Conservation (phyloP, 2,329 filamentous ascomycete genomes). For the Aspergillus uvarum region DNA sequence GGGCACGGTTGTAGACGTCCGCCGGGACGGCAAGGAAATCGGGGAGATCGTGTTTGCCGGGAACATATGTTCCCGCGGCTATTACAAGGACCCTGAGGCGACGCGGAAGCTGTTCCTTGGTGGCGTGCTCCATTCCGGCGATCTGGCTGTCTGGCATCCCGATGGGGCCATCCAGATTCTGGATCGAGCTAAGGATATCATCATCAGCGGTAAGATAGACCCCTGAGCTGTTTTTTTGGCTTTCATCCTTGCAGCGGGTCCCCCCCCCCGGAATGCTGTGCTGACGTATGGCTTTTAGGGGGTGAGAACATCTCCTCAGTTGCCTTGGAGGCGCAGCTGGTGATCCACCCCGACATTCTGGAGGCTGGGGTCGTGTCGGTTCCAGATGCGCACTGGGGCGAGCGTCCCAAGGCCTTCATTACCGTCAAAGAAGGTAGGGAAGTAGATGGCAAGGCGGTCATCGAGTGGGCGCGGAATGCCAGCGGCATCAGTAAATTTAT, state of each 20-base stretch:
- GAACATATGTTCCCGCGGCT: conserved; percentile 89
- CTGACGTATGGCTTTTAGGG: conserved; percentile 50
- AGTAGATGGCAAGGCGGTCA: conserved; percentile 66
- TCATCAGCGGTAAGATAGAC: conserved; percentile 73
- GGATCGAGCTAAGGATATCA: conserved; percentile 95
- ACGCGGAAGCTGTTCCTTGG: conserved; percentile 85
- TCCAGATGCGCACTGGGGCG: conserved; percentile 87
- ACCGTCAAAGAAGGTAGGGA: conserved; percentile 70
- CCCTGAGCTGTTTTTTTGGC: not conserved
- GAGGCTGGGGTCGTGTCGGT: conserved; percentile 91
- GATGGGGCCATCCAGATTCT: conserved; percentile 90
- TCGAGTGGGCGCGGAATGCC: conserved; percentile 80
- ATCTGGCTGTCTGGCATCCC: conserved; percentile 88
- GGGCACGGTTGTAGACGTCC: conserved; percentile 65
- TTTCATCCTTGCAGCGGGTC: not conserved
- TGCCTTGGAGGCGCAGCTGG: conserved; percentile 84
- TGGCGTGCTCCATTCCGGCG: conserved; percentile 82
- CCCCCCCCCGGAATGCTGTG: not conserved
- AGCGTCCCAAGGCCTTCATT: conserved; percentile 90
- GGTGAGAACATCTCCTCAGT: conserved; percentile 97
- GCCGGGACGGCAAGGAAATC: conserved; percentile 70
- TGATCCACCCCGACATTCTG: conserved; percentile 81
- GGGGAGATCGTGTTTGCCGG: conserved; percentile 84
- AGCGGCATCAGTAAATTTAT: conserved; percentile 87
- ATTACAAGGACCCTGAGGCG: conserved; percentile 85